Conservation (phyloP, 805 yeast genomes). For the Zygosaccharomyces kombuchaensis region DNA sequence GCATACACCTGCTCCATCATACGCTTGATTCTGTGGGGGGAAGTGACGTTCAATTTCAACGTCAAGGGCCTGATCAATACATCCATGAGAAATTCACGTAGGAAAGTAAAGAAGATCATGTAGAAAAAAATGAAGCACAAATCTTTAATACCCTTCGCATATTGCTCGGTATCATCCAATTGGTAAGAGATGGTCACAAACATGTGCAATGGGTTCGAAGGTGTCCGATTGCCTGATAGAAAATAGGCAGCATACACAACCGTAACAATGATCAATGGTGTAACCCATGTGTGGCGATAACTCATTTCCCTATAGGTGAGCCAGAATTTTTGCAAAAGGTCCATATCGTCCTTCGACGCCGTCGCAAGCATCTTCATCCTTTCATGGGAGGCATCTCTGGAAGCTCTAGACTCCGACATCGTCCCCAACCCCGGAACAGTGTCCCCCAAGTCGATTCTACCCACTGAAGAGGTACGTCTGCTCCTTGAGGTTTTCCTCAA, state of each 20-base stretch:
- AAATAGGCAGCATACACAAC: constrained; percentile 43
- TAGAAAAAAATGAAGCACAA: constrained; percentile 72
- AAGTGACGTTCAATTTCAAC: constrained; percentile 39
- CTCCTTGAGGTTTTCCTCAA: constrained; percentile 21
- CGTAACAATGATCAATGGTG: constrained; percentile 51
- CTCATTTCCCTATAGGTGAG: constrained; percentile 55
- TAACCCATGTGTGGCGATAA: constrained; percentile 64
- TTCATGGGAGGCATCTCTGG: constrained; percentile 38
- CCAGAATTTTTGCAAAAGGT: constrained; percentile 51
- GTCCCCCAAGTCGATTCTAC: constrained; percentile 72
- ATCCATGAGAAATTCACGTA: constrained; percentile 90
- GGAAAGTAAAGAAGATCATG: constrained; percentile 83
- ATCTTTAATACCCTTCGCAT: constrained; percentile 87
- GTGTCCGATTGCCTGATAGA: constrained; percentile 53
- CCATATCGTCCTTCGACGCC: constrained; percentile 43
- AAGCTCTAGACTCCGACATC: constrained; percentile 46
- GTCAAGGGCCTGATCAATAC: constrained; percentile 73
- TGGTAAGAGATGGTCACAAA: constrained; percentile 65
- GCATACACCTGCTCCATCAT: constrained; percentile 93
- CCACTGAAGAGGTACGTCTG: constrained; percentile 66
- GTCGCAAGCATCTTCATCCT: constrained; percentile 35
- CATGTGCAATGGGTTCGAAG: constrained; percentile 56
- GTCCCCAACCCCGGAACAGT: constrained; percentile 63
- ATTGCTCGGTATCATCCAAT: constrained; percentile 54
- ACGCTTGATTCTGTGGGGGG: constrained; percentile 56